Conservation (phyloP, 768 basidiomycete species). For the Trametes meyenii region DNA sequence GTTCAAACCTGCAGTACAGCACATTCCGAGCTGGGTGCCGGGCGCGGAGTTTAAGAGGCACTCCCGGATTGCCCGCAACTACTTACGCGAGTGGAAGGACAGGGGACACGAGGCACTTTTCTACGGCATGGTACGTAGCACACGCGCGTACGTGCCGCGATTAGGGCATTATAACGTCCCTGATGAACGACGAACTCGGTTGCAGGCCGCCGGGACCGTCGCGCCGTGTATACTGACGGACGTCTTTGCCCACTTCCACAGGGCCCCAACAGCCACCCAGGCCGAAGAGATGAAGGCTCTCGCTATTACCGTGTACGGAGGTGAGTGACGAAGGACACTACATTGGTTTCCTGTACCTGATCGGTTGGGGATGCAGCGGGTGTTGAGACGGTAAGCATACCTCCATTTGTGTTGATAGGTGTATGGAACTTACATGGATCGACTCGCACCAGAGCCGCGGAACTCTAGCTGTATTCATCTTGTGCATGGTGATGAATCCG, state of each 20-base stretch:
- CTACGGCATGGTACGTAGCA: background rate
- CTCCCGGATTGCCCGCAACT: background rate
- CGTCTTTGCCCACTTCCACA: background rate
- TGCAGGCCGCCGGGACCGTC: background rate
- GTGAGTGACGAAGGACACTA: background rate
- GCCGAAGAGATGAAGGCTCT: constrained; percentile 3
- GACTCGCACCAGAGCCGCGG: constrained; percentile 40
- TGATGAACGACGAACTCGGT: background rate
- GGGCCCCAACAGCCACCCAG: background rate
- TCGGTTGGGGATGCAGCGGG: background rate
- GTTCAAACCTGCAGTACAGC: constrained; percentile 12
- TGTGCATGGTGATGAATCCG: constrained; percentile 41
- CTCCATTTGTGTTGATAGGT: no score
- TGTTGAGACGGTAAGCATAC: no score
- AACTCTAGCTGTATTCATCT: constrained; percentile 40
- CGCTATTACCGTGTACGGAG: constrained; percentile 13
- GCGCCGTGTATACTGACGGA: background rate
- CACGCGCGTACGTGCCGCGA: background rate
- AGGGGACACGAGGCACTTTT: background rate
- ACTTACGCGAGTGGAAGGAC: background rate
- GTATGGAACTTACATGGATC: no score
- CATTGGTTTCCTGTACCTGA: background rate
- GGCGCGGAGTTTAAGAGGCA: constrained; percentile 23
- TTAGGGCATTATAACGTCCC: background rate
- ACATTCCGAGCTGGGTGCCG: constrained; percentile 25